Conservation (phyloP, 2,329 filamentous ascomycete species). For the Fusarium sororula region DNA sequence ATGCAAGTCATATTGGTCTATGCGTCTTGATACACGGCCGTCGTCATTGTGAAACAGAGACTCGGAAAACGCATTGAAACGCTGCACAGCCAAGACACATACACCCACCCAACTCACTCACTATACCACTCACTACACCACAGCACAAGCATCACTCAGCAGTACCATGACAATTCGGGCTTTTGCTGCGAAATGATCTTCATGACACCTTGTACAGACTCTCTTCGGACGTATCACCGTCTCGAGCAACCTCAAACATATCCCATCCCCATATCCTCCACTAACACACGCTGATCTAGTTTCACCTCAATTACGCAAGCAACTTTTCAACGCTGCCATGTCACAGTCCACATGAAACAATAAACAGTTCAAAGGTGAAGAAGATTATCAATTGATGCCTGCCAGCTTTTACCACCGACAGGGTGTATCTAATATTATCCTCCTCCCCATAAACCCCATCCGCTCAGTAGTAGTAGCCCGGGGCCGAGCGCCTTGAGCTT, state of each 20-base stretch:
- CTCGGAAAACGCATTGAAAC: constrained; percentile 23
- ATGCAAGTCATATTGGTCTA: constrained; percentile 9
- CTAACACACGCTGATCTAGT: constrained; percentile 16
- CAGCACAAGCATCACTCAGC: neutral
- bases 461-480: constrained; percentile 1
- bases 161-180: constrained; percentile 23
- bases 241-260: constrained; percentile 24
- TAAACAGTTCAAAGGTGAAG: constrained; percentile 18
- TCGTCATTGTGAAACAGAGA: constrained; percentile 27
- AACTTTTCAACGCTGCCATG: neutral
- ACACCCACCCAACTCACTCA: neutral
- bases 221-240: constrained; percentile 15
- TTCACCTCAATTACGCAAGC: constrained; percentile 7
- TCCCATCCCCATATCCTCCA: neutral
- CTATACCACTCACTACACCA: neutral
- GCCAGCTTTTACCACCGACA: constrained; percentile 36
- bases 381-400: constrained; percentile 37
- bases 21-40: neutral
- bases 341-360: neutral
- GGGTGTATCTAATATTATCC: constrained; percentile 27
- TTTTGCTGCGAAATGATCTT: constrained; percentile 28
- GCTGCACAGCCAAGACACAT: constrained; percentile 13
- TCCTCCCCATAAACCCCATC: constrained; percentile 12
- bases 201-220: constrained; percentile 20
- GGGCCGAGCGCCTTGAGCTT: constrained; percentile 21